Conservation (phyloP, 257 asterid genomes). For the Solanum piurae region DNA sequence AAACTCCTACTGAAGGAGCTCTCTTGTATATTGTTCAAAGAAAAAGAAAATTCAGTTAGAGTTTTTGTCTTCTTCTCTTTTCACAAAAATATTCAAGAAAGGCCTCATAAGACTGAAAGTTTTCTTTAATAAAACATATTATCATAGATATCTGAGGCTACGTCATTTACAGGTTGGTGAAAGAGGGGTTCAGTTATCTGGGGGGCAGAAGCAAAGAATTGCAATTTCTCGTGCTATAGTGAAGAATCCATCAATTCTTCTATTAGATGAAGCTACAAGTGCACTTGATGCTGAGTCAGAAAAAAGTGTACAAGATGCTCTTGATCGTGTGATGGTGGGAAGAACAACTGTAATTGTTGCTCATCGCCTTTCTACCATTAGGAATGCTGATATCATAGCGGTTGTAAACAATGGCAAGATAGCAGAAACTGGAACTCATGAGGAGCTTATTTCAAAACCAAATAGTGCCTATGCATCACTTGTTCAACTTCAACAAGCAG, state of each 20-base stretch:
- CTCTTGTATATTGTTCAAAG: not conserved
- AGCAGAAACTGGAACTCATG: constrained; percentile 81
- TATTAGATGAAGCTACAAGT: constrained; percentile 95
- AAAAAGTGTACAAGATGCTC: constrained; percentile 93
- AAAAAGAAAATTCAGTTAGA: not conserved
- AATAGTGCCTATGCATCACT: constrained; percentile 80
- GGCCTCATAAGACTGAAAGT: not conserved
- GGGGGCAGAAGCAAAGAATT: constrained; percentile 94
- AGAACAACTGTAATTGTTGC: constrained; percentile 86
- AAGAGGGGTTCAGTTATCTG: constrained; percentile 95
- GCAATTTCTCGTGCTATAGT: constrained; percentile 91
- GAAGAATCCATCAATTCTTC: constrained; percentile 74
- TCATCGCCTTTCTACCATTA: constrained; percentile 81
- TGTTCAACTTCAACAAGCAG: constrained; percentile 73
- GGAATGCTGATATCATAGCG: constrained; percentile 83
- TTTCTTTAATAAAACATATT: not conserved
- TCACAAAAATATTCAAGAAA: not conserved
- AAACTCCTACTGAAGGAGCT: not conserved
- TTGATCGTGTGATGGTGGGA: constrained; percentile 92
- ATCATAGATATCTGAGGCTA: not conserved
- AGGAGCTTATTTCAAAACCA: constrained; percentile 73
- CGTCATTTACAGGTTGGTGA: constrained; percentile 71
- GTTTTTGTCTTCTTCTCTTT: not conserved
- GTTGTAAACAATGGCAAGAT: constrained; percentile 76
- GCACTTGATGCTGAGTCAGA: constrained; percentile 98